Evolutionary conservation across 139 green algal genomes (phyloP).

Genomic region (Picochlorum costavermella): DNA sequence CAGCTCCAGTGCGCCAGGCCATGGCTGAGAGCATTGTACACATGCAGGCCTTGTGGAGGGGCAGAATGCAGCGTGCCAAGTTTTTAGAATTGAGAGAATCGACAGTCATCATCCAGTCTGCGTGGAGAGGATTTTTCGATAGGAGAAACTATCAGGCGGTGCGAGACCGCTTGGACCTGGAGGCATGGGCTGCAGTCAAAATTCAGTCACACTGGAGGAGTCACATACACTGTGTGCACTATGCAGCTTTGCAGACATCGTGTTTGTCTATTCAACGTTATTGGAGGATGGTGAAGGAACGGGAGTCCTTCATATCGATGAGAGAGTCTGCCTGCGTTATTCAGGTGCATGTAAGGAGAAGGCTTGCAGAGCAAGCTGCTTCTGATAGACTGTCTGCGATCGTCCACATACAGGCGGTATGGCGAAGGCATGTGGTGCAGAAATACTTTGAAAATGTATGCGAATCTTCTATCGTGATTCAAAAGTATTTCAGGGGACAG

Average conservation of each 20-base stretch:
- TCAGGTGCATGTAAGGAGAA: not conserved
- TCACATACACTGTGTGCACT: not conserved
- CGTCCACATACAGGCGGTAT: not conserved
- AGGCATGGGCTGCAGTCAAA: constrained; percentile 1
- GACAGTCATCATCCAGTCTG: constrained; percentile 30
- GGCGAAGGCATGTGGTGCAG: not conserved
- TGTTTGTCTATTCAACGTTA: not conserved
- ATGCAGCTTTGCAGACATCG: not conserved
- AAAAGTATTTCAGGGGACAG: constrained; percentile 18
- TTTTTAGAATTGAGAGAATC: constrained; percentile 5
- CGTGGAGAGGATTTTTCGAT: constrained; percentile 23
- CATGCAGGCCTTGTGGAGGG: constrained; percentile 41
- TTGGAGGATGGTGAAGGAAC: not conserved
- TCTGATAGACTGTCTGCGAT: not conserved
- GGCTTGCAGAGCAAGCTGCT: not conserved
- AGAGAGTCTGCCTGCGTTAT: not conserved
- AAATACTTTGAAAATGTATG: not conserved
- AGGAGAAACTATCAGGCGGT: not conserved
- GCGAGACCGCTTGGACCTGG: not conserved
- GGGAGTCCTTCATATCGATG: not conserved
- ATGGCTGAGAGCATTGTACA: constrained; percentile 5
- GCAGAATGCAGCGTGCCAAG: not conserved
- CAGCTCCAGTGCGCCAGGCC: not conserved
- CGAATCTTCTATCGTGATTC: not conserved
- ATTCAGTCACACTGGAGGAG: constrained; percentile 4